Evolutionary conservation across 225 moss, liverwort and hornwort genomes (phyloP).

Genomic region (Lunularia cruciata): DNA sequence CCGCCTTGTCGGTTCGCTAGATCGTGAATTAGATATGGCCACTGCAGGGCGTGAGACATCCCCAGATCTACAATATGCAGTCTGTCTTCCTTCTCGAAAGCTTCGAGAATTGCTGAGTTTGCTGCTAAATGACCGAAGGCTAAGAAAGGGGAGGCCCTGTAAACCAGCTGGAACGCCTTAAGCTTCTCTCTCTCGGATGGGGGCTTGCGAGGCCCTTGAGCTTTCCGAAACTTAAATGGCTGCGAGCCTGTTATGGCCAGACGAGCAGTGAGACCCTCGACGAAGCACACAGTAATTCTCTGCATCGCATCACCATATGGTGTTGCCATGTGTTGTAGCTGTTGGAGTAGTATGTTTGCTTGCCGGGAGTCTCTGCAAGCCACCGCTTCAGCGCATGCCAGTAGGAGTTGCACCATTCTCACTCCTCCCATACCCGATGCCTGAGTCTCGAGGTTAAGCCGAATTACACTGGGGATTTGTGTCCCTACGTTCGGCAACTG

Average conservation of each 20-base stretch:
- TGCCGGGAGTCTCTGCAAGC: slow-evolving; percentile 37
- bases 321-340: slow-evolving; percentile 35
- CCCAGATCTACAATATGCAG: slow-evolving; percentile 44
- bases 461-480: slow-evolving; percentile 30
- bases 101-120: slow-evolving; percentile 39
- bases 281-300: slow-evolving; percentile 35
- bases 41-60: slow-evolving; percentile 38
- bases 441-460: slow-evolving; percentile 21
- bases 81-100: slow-evolving; percentile 29
- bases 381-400: slow-evolving; percentile 44
- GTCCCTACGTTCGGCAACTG: slow-evolving; percentile 26
- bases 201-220: slow-evolving; percentile 4
- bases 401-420: slow-evolving; percentile 39
- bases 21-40: slow-evolving; percentile 34
- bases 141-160: slow-evolving; percentile 29
- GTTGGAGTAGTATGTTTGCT: slow-evolving; percentile 34
- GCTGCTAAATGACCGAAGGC: slow-evolving; percentile 41
- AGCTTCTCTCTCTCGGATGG: slow-evolving; percentile 29
- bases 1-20: slow-evolving; percentile 30
- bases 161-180: slow-evolving; percentile 30
- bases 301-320: slow-evolving; percentile 38
- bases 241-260: slow-evolving; percentile 28
- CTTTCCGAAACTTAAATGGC: slow-evolving; percentile 15
- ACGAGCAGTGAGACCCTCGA: slow-evolving; percentile 35
- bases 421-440: slow-evolving; percentile 26